Percentiles rank a stretch among this genome's conserved stretches.
Evolutionary conservation across 2,329 filamentous ascomycete genomes (phyloP).

Genomic region (Epichloe scottii): DNA sequence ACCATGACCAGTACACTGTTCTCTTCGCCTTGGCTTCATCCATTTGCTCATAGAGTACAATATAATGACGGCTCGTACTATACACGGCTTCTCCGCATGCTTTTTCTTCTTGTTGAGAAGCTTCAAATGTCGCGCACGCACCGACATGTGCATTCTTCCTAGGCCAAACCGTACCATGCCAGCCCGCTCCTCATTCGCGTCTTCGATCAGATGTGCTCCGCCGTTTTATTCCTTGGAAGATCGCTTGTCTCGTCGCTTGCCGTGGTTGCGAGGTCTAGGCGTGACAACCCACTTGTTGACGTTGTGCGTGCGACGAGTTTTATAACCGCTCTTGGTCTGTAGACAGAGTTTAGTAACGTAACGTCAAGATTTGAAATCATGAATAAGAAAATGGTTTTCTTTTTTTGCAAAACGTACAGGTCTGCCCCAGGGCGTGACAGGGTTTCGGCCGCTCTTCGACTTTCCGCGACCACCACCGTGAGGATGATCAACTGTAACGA

Average conservation of each 20-base stretch:
- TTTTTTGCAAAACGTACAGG: constrained; percentile 51
- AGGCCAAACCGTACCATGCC: too few species aligned
- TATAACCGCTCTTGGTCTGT: constrained; percentile 74
- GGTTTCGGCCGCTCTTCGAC: constrained; percentile 94
- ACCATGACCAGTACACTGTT: neutral
- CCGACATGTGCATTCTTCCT: neutral
- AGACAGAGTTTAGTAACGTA: neutral
- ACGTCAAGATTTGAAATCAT: too few species aligned
- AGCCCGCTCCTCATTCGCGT: too few species aligned
- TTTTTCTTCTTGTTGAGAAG: too few species aligned
- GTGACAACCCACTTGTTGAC: constrained; percentile 85
- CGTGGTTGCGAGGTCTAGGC: constrained; percentile 75
- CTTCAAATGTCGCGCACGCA: too few species aligned
- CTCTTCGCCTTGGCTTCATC: neutral
- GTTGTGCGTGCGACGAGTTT: constrained; percentile 81
- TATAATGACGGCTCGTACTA: constrained; percentile 1
- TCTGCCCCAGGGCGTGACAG: constrained; percentile 91
- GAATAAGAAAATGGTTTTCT: too few species aligned
- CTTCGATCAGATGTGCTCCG: neutral
- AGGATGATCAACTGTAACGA: constrained; percentile 66
- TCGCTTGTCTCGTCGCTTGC: constrained; percentile 66
- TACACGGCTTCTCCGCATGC: neutral
- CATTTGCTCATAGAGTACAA: constrained; percentile 2
- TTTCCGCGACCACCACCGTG: constrained; percentile 99
- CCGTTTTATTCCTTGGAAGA: constrained; percentile 16